Conservation (phyloP, 1,139 yeast species). For the Taphrina betulina region DNA sequence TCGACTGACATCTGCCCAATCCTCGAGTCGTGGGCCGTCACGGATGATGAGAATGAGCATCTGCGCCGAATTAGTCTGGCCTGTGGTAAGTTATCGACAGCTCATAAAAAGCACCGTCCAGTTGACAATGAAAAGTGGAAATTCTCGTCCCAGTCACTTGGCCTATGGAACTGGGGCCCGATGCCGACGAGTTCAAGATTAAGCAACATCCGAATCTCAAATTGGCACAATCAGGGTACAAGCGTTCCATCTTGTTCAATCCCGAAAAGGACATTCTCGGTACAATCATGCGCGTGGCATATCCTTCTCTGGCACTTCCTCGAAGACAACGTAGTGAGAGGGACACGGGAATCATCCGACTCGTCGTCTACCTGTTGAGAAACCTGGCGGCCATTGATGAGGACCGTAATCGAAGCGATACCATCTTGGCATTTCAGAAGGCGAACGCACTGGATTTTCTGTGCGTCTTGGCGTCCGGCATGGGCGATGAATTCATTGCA, state of each 20-base stretch:
- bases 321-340: constrained; percentile 62
- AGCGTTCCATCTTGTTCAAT: constrained; percentile 61
- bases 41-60: constrained; percentile 38
- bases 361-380: constrained; percentile 71
- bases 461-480: constrained; percentile 63
- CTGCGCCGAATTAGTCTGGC: constrained; percentile 38
- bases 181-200: constrained; percentile 52
- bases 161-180: constrained; percentile 68
- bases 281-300: constrained; percentile 67
- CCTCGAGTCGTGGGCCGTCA: constrained; percentile 69
- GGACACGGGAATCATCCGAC: constrained; percentile 69
- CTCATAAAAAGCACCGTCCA: too few relatives aligned
- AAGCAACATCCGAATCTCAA: constrained; percentile 60
- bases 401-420: constrained; percentile 65
- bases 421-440: constrained; percentile 57
- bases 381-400: constrained; percentile 76
- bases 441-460: constrained; percentile 74
- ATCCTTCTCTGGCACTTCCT: constrained; percentile 58
- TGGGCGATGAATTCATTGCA: constrained; percentile 64
- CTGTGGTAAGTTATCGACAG: constrained; percentile 34
- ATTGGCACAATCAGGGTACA: constrained; percentile 68
- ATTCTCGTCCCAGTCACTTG: constrained; percentile 80
- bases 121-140: too few relatives aligned
- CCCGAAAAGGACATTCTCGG: constrained; percentile 63
- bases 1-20: constrained; percentile 72